Conservation (phyloP, 1,284 basidiomycete genomes). For the Cystobasidium slooffiae region DNA sequence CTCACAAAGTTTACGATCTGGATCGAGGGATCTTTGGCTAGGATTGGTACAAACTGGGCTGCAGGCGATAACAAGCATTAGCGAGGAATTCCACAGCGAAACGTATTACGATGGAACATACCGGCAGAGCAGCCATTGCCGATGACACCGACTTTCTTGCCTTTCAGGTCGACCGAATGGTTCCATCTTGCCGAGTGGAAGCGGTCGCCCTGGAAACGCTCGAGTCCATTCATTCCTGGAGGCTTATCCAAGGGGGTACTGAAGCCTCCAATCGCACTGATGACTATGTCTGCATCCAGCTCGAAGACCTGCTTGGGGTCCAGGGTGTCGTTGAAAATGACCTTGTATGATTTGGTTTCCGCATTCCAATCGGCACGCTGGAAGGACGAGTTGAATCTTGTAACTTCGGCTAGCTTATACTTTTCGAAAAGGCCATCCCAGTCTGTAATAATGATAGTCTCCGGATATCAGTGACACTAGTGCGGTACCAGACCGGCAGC, state of each 20-base stretch:
- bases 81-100: too few species aligned
- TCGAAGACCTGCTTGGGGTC: constrained; percentile 23
- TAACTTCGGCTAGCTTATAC: constrained; percentile 31
- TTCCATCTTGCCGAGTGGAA: constrained; percentile 58
- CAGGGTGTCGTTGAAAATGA: constrained; percentile 19
- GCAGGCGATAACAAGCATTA: too few species aligned
- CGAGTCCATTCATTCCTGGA: constrained; percentile 43
- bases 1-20: constrained; percentile 19
- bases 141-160: constrained; percentile 56
- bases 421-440: constrained; percentile 41
- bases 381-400: constrained; percentile 42
- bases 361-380: constrained; percentile 43
- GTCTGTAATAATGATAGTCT: constrained; percentile 13
- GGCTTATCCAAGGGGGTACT: constrained; percentile 43
- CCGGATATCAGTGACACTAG: neutral
- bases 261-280: constrained; percentile 46
- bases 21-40: constrained; percentile 43
- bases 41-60: constrained; percentile 48
- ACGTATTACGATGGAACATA: too few species aligned
- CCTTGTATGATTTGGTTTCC: constrained; percentile 26
- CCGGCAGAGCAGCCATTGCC: constrained; percentile 52
- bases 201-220: constrained; percentile 50
- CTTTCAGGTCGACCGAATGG: constrained; percentile 53
- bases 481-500: neutral
- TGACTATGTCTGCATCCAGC: constrained; percentile 43